Percentiles rank a stretch among this genome's conserved stretches.
phyloP scores from a whole-genome alignment of 225 moss, liverwort and hornwort genomes.

The Rhytidiadelphus loreus region DNA sequence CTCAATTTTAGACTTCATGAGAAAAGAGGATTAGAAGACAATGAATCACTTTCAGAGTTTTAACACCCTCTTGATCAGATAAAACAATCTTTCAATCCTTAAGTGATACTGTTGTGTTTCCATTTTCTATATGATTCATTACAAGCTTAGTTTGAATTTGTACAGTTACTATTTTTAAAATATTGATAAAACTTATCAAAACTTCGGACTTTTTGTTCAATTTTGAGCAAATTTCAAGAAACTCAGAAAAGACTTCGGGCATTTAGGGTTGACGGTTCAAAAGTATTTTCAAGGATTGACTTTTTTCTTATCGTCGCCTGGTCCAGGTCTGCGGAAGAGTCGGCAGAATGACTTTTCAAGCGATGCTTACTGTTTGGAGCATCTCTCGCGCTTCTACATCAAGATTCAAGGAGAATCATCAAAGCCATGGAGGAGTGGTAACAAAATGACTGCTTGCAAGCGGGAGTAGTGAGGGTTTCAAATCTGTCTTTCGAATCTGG shows the following conservation, averaged over 20 bases:
- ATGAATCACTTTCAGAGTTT: not conserved
- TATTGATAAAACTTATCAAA: not conserved
- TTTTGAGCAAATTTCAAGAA: not conserved
- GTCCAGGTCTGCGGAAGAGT: slow-evolving; percentile 8
- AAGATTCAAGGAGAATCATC: not conserved
- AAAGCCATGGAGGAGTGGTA: not conserved
- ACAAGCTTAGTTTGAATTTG: not conserved
- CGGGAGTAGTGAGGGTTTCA: not conserved
- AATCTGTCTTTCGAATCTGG: not conserved
- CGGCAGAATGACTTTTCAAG: not conserved
- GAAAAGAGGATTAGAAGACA: not conserved
- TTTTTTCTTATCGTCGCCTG: not conserved
- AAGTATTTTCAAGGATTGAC: not conserved
- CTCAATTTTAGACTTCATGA: not conserved
- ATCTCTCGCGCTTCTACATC: not conserved
- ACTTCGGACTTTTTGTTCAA: not conserved
- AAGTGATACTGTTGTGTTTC: not conserved
- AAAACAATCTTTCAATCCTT: not conserved
- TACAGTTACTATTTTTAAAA: not conserved
- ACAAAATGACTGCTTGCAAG: not conserved
- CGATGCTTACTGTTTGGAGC: not conserved
- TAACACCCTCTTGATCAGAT: not conserved
- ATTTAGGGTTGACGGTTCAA: no score
- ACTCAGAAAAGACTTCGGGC: not conserved
- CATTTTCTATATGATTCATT: not conserved